Evolutionary conservation across 2,329 filamentous ascomycete genomes (phyloP).

Genomic region (Aureobasidium pullulans): DNA sequence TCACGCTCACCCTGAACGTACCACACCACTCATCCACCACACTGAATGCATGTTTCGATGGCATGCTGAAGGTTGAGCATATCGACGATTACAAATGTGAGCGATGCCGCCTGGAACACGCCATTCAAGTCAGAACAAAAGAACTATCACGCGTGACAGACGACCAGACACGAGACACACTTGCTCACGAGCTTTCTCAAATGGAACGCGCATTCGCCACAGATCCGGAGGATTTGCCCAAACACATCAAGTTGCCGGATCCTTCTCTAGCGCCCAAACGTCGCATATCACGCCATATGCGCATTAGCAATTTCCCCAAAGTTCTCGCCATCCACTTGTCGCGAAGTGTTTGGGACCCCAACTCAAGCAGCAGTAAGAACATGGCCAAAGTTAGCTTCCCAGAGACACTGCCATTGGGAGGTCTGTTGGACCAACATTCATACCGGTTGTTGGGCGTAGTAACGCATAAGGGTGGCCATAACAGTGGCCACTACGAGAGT

Average conservation of each 20-base stretch:
- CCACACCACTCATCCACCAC: constrained; percentile 72
- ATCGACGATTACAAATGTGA: constrained; percentile 98
- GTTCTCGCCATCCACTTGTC: constrained; percentile 88
- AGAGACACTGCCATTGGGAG: constrained; percentile 74
- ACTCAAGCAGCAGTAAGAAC: constrained; percentile 74
- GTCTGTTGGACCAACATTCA: constrained; percentile 66
- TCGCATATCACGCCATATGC: constrained; percentile 78
- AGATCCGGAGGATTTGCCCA: constrained; percentile 71
- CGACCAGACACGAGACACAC: constrained; percentile 33
- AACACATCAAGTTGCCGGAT: constrained; percentile 68
- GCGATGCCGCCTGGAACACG: constrained; percentile 79
- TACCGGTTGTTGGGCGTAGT: constrained; percentile 84
- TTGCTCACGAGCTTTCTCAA: constrained; percentile 55
- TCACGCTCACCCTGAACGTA: constrained; percentile 85
- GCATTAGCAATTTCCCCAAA: constrained; percentile 80
- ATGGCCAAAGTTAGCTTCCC: constrained; percentile 89
- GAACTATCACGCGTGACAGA: constrained; percentile 32
- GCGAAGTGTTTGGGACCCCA: constrained; percentile 79
- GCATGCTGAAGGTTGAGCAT: constrained; percentile 87
- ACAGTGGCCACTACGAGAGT: constrained; percentile 95
- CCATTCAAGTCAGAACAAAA: constrained; percentile 51
- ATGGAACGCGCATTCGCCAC: constrained; percentile 64
- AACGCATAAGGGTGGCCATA: constrained; percentile 90
- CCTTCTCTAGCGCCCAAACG: constrained; percentile 68
- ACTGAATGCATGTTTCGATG: constrained; percentile 83